These are phyloP conservation scores for Waltergamsia citrina DNA, from an alignment of 2,329 filamentous ascomycete species.

Conservation along the genomic window DNA sequence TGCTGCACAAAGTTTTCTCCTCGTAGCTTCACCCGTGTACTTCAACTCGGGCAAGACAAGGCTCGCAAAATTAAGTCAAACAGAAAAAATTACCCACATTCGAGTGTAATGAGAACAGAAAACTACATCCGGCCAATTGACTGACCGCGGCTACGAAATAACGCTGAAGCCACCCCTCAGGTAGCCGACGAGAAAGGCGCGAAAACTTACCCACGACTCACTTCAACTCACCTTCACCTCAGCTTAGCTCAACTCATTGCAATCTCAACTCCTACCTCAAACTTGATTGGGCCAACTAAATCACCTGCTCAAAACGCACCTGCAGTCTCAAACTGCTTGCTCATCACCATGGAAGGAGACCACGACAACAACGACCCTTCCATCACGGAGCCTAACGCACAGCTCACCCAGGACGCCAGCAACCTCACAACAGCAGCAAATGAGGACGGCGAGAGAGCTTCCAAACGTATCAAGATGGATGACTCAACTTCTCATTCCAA, in stretches of 20 bases:
- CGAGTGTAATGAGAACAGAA: too few species aligned
- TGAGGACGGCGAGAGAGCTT: constrained; percentile 27
- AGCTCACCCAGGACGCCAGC: constrained; percentile 5
- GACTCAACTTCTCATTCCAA: constrained; percentile 10
- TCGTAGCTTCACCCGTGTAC: too few species aligned
- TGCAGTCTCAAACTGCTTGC: background rate
- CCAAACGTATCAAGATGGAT: constrained; percentile 52
- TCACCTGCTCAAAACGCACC: background rate
- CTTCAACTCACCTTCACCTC: too few species aligned
- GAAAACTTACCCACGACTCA: too few species aligned
- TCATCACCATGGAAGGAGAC: background rate
- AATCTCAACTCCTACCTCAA: too few species aligned
- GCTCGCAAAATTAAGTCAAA: too few species aligned
- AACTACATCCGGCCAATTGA: too few species aligned
- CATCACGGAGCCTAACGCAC: background rate
- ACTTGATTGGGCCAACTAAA: background rate
- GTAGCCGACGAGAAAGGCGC: too few species aligned
- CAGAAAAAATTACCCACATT: background rate
- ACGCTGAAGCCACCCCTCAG: too few species aligned
- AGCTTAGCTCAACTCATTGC: too few species aligned
- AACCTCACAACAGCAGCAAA: constrained; percentile 1
- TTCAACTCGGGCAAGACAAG: background rate
- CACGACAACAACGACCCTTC: background rate
- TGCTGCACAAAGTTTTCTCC: too few species aligned
- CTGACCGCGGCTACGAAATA: too few species aligned